Conservation (phyloP, 2,329 filamentous ascomycete species). For the Cyclaneusma minus region DNA sequence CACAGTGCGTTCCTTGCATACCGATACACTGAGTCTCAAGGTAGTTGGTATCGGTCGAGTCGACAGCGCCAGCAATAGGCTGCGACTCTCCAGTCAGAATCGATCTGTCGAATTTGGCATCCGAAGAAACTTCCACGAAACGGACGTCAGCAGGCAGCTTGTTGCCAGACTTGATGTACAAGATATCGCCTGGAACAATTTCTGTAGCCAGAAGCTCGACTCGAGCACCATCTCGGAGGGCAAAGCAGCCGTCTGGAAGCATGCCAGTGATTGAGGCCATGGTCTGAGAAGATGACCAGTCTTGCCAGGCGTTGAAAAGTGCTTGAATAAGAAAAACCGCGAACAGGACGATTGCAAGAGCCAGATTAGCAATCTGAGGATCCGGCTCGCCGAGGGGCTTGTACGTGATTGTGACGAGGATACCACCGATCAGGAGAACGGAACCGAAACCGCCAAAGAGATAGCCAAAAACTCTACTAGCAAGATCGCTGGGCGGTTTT, state of each 20-base stretch:
- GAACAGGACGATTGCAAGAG: slow-evolving; percentile 53
- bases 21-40: slow-evolving; percentile 61
- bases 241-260: slow-evolving; percentile 53
- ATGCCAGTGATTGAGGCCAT: slow-evolving; percentile 66
- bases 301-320: slow-evolving; percentile 50
- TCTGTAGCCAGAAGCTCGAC: slow-evolving; percentile 33
- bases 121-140: slow-evolving; percentile 48
- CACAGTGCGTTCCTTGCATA: slow-evolving; percentile 59
- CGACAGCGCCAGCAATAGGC: slow-evolving; percentile 42
- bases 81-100: slow-evolving; percentile 55
- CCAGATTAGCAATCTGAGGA: slow-evolving; percentile 49
- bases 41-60: slow-evolving; percentile 55
- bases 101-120: slow-evolving; percentile 54
- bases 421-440: slow-evolving; percentile 46
- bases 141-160: slow-evolving; percentile 58
- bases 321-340: slow-evolving; percentile 53
- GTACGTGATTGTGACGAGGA: slow-evolving; percentile 62
- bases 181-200: slow-evolving; percentile 55
- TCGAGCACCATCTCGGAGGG: slow-evolving; percentile 40
- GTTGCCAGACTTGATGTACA: slow-evolving; percentile 53
- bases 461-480: slow-evolving; percentile 44
- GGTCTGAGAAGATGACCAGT: slow-evolving; percentile 58
- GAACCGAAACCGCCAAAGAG: slow-evolving; percentile 62
- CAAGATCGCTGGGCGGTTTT: slow-evolving; percentile 40
- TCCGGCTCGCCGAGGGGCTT: slow-evolving; percentile 51